Evolutionary conservation across 495 filamentous ascomycete genomes (phyloP).

Genomic region (Copromyces sp.): DNA sequence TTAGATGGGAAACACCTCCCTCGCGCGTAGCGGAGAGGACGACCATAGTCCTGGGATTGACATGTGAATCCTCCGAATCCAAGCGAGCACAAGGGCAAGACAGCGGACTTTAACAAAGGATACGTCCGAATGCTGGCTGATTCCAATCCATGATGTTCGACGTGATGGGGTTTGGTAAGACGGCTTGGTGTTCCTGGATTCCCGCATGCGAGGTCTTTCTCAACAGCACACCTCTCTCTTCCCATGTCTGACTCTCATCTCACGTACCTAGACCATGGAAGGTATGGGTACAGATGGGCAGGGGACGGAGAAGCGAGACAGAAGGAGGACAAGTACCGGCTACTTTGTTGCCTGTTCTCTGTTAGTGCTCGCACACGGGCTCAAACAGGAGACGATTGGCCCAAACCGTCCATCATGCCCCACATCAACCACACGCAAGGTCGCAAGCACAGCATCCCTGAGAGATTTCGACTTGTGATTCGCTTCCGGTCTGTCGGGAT

Average conservation of each 20-base stretch:
- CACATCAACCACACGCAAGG: neutral
- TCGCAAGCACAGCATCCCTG: neutral
- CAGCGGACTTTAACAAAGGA: neutral
- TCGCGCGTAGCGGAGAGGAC: neutral
- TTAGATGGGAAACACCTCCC: neutral
- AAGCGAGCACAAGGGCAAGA: neutral
- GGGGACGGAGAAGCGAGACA: neutral
- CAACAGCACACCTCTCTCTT: neutral
- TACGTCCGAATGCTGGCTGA: neutral
- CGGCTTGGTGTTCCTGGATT: neutral
- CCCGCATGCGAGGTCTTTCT: neutral
- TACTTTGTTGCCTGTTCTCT: neutral
- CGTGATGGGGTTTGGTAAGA: neutral
- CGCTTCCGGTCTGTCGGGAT: conserved; percentile 6
- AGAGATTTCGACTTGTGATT: conserved; percentile 1
- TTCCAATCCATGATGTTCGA: neutral
- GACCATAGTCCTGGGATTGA: neutral
- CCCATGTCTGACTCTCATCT: neutral
- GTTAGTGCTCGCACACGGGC: neutral
- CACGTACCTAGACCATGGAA: neutral
- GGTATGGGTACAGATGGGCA: neutral
- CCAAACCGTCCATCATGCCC: neutral
- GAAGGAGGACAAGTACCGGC: neutral
- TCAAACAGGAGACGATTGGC: neutral
- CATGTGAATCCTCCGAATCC: neutral